Percentiles rank a stretch among this genome's conserved stretches.
Evolutionary conservation across 306 rosid genomes (phyloP).

Genomic region (Quillaja saponaria): DNA sequence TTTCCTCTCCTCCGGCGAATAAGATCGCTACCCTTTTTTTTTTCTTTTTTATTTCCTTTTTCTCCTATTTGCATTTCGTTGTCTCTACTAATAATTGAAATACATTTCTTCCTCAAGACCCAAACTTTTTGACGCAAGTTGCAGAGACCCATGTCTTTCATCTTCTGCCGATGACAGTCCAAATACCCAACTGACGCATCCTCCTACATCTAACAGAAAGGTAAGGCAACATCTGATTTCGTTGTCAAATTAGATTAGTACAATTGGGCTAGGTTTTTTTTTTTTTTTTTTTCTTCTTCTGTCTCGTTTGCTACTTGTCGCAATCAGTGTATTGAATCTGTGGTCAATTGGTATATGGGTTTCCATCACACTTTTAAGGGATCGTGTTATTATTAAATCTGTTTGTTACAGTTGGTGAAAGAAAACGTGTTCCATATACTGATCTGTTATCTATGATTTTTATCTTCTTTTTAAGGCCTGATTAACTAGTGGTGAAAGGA

Average conservation of each 20-base stretch:
- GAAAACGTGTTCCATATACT: constrained; percentile 3
- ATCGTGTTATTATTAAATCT: constrained; percentile 15
- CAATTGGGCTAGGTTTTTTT: constrained; percentile 24
- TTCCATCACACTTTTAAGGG: constrained; percentile 1
- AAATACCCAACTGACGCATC: too few species aligned
- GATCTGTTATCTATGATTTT: constrained; percentile 37
- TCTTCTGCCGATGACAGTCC: too few species aligned
- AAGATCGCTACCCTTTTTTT: constrained; percentile 23
- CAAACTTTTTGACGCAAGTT: not conserved
- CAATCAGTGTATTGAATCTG: constrained; percentile 4
- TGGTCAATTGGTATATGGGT: constrained; percentile 17
- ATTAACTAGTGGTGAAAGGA: constrained; percentile 14
- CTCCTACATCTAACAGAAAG: constrained; percentile 7
- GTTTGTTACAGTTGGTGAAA: constrained; percentile 3
- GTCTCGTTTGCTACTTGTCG: not conserved
- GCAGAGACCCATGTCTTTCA: constrained; percentile 2
- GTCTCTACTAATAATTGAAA: too few species aligned
- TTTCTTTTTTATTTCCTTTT: not conserved
- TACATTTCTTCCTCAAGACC: not conserved
- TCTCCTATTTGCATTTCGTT: constrained; percentile 5
- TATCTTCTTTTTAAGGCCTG: constrained; percentile 23
- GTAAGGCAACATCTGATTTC: constrained; percentile 7
- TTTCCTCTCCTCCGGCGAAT: constrained; percentile 35
- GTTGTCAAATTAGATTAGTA: constrained; percentile 6
- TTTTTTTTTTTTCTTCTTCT: not conserved